Conservation (phyloP, 2,329 filamentous ascomycete species). For the Xenosphaeropsis pyriputrescens region DNA sequence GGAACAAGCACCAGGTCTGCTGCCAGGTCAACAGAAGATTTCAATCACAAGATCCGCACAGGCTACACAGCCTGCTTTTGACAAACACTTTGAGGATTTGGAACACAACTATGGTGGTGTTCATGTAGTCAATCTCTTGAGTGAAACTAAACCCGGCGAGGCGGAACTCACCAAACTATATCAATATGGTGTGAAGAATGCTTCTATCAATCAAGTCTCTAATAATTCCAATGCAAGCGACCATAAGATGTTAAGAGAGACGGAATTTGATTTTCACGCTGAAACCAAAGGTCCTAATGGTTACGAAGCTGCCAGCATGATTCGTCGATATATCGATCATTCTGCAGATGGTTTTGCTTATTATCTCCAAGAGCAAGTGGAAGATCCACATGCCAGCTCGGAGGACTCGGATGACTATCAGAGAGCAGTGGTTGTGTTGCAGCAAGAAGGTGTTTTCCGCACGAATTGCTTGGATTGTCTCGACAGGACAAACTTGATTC, state of each 20-base stretch:
- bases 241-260: slow-evolving; percentile 62
- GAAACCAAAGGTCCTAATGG: slow-evolving; percentile 77
- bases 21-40: slow-evolving; percentile 91
- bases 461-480: slow-evolving; percentile 95
- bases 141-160: slow-evolving; percentile 75
- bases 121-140: slow-evolving; percentile 89
- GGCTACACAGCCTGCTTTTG: slow-evolving; percentile 85
- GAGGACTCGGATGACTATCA: slow-evolving; percentile 20
- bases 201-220: slow-evolving; percentile 45
- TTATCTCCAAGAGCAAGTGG: slow-evolving; percentile 62
- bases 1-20: slow-evolving; percentile 80
- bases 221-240: slow-evolving; percentile 42
- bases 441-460: slow-evolving; percentile 90
- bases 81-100: slow-evolving; percentile 85
- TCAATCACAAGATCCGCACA: slow-evolving; percentile 76
- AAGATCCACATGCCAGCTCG: slow-evolving; percentile 22
- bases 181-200: slow-evolving; percentile 60
- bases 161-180: slow-evolving; percentile 71
- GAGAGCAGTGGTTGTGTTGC: slow-evolving; percentile 53
- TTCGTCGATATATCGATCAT: slow-evolving; percentile 61
- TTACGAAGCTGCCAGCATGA: slow-evolving; percentile 81
- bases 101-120: slow-evolving; percentile 79
- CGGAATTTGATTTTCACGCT: slow-evolving; percentile 93
- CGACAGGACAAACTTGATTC: slow-evolving; percentile 89
- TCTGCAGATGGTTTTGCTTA: slow-evolving; percentile 88